Base-by-base conservation (phyloP, 306 rosid species). In the Cicer bijugum region DNA sequence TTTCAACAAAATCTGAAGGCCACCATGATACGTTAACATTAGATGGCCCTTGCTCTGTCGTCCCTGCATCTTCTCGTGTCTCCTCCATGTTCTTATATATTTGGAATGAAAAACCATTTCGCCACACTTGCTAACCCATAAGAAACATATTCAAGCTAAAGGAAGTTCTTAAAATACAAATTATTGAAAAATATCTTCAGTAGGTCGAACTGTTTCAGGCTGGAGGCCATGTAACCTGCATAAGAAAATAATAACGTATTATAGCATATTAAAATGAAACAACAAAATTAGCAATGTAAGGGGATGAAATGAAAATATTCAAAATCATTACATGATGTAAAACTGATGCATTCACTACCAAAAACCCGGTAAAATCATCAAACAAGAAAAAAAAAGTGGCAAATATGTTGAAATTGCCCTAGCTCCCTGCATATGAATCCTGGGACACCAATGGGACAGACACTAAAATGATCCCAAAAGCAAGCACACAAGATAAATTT, bases 1-100 rank as follows among this genome's bases (percentile, higher is more conserved):
- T 87, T 59, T 95, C 93, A 69, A 83, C 82, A 8, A 95, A 95
- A 82, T 95, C 96, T 74, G 99, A 90, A 64, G 95, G 82, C 99
- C 97, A 90, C 96, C 97, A 91, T 15, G 93, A 87, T 75, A 87
- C 76, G 83, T 80, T 91, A 72, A 87, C 83, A 86, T 81, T 90
- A 69, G 99, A 82, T 88, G 88, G 89, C 82, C 89, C 96, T 84
- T 95, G 97, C 85, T 84, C 99, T 78, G 90, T 55, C 45, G 89
- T 81, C 86, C 93, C 96, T 77, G 87, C 85, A 84, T 86, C 96
- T 67, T 88, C 97, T 84, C 84, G 91, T 83, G 88, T 88, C 81
- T 95, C 97, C 88, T 90, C 97, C 99, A 95, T 95, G 84, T 88
- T 84, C 88, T 88, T 81, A 80, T 71, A 77, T 72, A 74, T 79